Conservation (phyloP, 1,284 basidiomycete genomes). For the Cutaneotrichosporon cutaneum region DNA sequence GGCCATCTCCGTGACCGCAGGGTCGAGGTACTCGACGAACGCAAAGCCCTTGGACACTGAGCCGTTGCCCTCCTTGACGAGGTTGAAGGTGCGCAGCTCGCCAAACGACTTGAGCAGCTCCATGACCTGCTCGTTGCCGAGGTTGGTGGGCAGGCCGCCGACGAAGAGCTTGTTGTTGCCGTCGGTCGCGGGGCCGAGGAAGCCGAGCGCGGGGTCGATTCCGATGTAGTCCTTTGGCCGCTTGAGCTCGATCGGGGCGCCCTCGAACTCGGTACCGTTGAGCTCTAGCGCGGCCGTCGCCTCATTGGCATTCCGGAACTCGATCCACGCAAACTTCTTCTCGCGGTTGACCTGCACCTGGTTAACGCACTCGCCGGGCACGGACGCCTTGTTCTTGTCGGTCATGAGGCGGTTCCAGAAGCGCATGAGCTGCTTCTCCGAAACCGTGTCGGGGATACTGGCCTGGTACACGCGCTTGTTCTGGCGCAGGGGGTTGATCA, state of each 20-base stretch:
- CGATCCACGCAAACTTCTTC: conserved; percentile 96
- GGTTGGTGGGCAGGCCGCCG: conserved; percentile 89
- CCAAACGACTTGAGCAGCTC: conserved; percentile 96
- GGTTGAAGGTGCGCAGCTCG: conserved; percentile 94
- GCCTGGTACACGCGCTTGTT: conserved; percentile 93
- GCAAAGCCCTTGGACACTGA: conserved; percentile 97
- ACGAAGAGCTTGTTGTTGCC: conserved; percentile 98
- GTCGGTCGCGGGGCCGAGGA: conserved; percentile 94
- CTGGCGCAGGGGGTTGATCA: conserved; percentile 83
- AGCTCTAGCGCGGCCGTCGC: conserved; percentile 95
- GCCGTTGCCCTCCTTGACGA: conserved; percentile 80
- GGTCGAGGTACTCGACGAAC: conserved; percentile 96
- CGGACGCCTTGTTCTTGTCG: conserved; percentile 77
- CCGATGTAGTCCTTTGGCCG: conserved; percentile 91
- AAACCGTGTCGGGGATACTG: conserved; percentile 87
- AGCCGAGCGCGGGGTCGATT: conserved; percentile 63
- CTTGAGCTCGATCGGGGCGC: conserved; percentile 79
- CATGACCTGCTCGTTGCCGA: conserved; percentile 97
- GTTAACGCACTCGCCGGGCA: conserved; percentile 83
- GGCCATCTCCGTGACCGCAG: conserved; percentile 84
- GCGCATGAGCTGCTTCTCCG: conserved; percentile 80
- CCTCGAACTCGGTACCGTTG: conserved; percentile 67
- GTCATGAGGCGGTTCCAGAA: conserved; percentile 97
- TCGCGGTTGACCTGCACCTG: conserved; percentile 95
- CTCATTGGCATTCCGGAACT: conserved; percentile 97